Base-by-base conservation (phyloP, 345 rosid species). In the Corchorus capsularis region DNA sequence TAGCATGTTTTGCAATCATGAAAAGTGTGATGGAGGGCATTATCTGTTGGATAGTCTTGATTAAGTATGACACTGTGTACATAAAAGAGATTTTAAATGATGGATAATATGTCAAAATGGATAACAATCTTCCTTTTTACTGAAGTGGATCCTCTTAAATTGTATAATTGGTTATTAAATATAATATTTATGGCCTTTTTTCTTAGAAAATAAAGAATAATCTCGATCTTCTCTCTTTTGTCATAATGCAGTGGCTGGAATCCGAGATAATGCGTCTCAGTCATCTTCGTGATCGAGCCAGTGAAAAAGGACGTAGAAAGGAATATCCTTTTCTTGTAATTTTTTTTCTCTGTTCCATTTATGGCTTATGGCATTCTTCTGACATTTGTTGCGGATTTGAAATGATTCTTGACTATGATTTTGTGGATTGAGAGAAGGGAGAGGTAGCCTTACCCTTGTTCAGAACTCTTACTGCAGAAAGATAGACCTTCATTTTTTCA, bases 221-320 rank as follows among this genome's bases (percentile, higher is more conserved):
- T 13, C 17, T 17, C 6, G 19, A 68, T 19, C 16, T 69, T 59
- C 32, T 71, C 59, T 77, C 59, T 77, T 68, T 69, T 66, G 46
- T 75, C 77, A 53, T 57, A 52, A 69, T 92, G 89, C 92, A 96
- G 99, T 83, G 86, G 86, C 78, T 96, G 86, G 98, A 96, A 62
- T 75, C 97, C 49, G 99, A 96, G 91, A 87, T 89, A 75, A 76
- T 91, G 65, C 95, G 98, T 56, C 81, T 89, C 74, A 86, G 90
- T 83, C 99, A 96, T 88, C 94, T 96, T 67, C 93, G 99, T 76
- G 99, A 96, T 89, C 98, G 99, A 81, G 99, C 98, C 22, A 96
- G 99, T 85, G 99, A 96, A 64, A 77, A 84, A 87, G 99, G 99
- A 35, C 93, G 82, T 39, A 88, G 96, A 79, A 96, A 96, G 83